Evolutionary conservation across 768 basidiomycete species (phyloP).

Genomic region (Termitomyces sp.): DNA sequence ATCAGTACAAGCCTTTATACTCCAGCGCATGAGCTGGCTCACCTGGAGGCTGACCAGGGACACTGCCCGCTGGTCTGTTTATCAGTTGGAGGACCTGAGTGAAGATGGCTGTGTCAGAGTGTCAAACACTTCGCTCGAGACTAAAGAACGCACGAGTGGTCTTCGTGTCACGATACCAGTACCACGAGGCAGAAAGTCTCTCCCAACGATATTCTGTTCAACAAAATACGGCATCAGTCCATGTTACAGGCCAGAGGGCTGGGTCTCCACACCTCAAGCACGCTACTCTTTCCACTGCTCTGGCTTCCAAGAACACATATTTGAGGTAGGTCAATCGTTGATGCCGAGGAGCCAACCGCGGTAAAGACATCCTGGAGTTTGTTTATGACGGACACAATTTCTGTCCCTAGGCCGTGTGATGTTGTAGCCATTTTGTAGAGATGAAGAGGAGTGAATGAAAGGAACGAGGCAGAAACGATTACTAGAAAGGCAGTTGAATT

Average conservation of each 20-base stretch:
- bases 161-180: conserved; percentile 98
- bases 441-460: conserved; percentile 12
- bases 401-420: conserved; percentile 62
- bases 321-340: conserved; percentile 85
- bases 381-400: conserved; percentile 79
- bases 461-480: conserved; percentile 9
- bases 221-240: conserved; percentile 5
- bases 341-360: conserved; percentile 71
- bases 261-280: conserved; percentile 62
- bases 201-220: conserved; percentile 88
- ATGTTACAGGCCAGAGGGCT: background rate
- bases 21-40: conserved; percentile 17
- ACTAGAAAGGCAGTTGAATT: no score
- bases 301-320: conserved; percentile 90
- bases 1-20: conserved; percentile 9
- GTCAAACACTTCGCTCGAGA: background rate
- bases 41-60: conserved; percentile 31
- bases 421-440: conserved; percentile 44
- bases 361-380: conserved; percentile 90
- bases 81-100: conserved; percentile 88
- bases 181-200: conserved; percentile 98
- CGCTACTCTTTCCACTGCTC: conserved; percentile 92
- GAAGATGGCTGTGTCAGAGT: conserved; percentile 1
- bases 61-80: conserved; percentile 58
- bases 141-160: conserved; percentile 63